phyloP scores from a whole-genome alignment of 2,329 filamentous ascomycete genomes.

The Fusarium falciforme region DNA sequence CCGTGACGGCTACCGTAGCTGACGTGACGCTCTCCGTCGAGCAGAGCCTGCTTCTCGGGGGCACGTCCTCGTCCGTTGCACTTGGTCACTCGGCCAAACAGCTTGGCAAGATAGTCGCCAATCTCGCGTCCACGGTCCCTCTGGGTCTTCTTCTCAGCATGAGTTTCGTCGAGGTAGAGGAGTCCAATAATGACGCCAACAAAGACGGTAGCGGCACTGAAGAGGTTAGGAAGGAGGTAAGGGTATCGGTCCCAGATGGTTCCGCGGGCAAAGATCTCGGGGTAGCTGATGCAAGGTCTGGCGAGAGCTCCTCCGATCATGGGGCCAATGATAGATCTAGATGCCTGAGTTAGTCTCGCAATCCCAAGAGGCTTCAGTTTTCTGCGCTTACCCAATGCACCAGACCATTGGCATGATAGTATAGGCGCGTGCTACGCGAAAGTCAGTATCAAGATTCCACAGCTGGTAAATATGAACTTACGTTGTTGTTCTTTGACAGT shows the following conservation, averaged over 20 bases:
- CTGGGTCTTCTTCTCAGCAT: constrained; percentile 81
- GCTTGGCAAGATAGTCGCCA: constrained; percentile 75
- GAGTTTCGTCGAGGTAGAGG: constrained; percentile 94
- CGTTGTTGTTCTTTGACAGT: constrained; percentile 94
- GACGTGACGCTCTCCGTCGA: constrained; percentile 70
- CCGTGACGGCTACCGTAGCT: constrained; percentile 60
- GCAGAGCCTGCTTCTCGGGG: constrained; percentile 71
- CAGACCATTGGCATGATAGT: constrained; percentile 98
- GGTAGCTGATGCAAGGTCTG: constrained; percentile 85
- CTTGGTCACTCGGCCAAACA: constrained; percentile 49
- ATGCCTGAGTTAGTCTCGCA: constrained; percentile 39
- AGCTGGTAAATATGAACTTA: constrained; percentile 56
- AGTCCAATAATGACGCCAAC: constrained; percentile 82
- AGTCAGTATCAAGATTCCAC: constrained; percentile 40
- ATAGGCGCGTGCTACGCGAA: constrained; percentile 80
- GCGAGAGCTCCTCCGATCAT: constrained; percentile 92
- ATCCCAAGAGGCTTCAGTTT: not conserved
- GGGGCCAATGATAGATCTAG: constrained; percentile 88
- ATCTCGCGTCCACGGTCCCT: constrained; percentile 81
- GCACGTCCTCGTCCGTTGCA: constrained; percentile 53
- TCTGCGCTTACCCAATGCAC: constrained; percentile 81
- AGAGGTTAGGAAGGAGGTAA: constrained; percentile 92
- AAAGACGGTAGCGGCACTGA: constrained; percentile 83
- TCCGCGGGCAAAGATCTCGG: constrained; percentile 75
- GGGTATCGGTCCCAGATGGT: constrained; percentile 88